Base-by-base conservation (phyloP, 129 eudicot species). In the Lactuca saligna region DNA sequence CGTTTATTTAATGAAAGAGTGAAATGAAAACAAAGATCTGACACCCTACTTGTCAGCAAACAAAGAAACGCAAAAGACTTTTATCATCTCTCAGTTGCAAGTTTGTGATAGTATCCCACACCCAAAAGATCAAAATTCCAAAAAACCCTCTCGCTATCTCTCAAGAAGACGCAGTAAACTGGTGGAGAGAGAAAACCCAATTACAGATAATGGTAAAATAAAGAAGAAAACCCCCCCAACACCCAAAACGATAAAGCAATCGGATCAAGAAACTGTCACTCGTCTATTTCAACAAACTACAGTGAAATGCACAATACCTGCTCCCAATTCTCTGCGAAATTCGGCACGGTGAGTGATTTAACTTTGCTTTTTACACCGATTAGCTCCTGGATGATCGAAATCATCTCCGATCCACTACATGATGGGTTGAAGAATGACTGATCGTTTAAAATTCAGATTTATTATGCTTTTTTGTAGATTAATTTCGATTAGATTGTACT, bases 241-340 rank as follows among this genome's bases (percentile, higher is more conserved):
- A 70, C 75, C 75, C 66, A 20, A 58, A 44, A 31, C 75, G 68
- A 71, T 59, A 71, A 60, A 70, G 50, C 71, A 64, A 73, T 54
- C 71, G 65, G 71, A 73, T 73, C 71, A 64, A 63, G 48, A 67
- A 64, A 7, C 74, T 14, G 51, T 33, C 71, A 50, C 61, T 54
- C 72, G 38, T 25, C 51, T 10, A 10, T 46, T 46, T 46, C 51
- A 46, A 11, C 51, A 51, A 25, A 51, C 70, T n/a, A 17, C 2
- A 15, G 12, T 64, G 58, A 54, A 73, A 76, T 76, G 75, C 75
- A 39, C 62, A 61, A 51, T 51, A 59, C 59, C 61, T 68, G 68
- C 69, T 68, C 68, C 5, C n/a, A 68, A 35, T 66, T 67, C 63
- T 67, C 32, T 34, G 54, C 70, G 20, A 67, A 67, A 7, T 38